Evolutionary conservation across 1,284 basidiomycete species (phyloP), one percentile per base, ranked within the genome.

Genomic region (Puccinia novopanici): DNA sequence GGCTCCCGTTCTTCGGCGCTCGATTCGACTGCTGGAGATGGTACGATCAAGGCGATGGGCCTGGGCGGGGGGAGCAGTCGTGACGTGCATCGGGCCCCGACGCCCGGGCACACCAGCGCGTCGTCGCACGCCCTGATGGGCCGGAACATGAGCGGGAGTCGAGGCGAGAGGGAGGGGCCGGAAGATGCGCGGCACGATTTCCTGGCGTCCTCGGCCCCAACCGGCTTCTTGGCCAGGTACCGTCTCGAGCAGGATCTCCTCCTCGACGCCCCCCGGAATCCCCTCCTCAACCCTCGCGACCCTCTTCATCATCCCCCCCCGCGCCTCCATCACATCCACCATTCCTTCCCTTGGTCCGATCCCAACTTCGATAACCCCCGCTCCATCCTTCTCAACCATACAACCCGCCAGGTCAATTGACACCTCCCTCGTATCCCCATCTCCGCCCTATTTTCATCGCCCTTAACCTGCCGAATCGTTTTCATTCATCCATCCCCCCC

Each of bases 211-310:
- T 68, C 67, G 12, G 67, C 67, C n/a, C 67, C 67, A 2, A 68
- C 67, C 42, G 67, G 67, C 42, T 68, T 48, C 48, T n/a, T 68
- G n/a, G 2, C 67, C 48, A 52, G 42, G n/a, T 68, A 68, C 19
- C 42, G 67, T 15, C 10, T n/a, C 48, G 42, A 65, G 6, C 55
- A 57, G 24, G 55, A 57, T n/a, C n/a, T 24, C n/a, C 22, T 24
- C 15, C 55, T 17, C 57, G 34, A 40, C 17, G 0, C n/a, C n/a
- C 27, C 27, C 27, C n/a, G 15, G 24, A 24, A 22, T n/a, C n/a
- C n/a, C n/a, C n/a, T n/a, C 17, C 4, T 15, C 34, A 5, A 2
- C 59, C 8, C 12, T 22, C 19, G 13, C 34, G 30, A 61, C 13
- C 57, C 24, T 5, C 57, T 34, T 12, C 57, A 30, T 37, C 57